Percentiles rank a stretch among this genome's conserved stretches.
Conservation (phyloP, 163 green algal genomes). For the Picocystis sp. region DNA sequence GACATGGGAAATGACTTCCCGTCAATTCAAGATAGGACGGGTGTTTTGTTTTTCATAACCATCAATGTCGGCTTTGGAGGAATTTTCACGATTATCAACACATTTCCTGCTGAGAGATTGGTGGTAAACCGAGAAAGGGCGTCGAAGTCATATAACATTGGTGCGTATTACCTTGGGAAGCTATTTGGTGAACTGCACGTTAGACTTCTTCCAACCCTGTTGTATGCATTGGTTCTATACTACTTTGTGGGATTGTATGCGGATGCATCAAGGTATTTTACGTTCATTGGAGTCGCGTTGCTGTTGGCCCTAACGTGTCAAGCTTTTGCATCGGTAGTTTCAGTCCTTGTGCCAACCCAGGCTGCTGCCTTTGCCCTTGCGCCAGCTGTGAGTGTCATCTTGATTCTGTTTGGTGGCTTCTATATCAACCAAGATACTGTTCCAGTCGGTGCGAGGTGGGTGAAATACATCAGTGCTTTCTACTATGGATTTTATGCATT, state of each 20-base stretch:
- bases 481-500: conserved; percentile 33
- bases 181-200: conserved; percentile 28
- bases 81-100: conserved; percentile 22
- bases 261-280: conserved; percentile 22
- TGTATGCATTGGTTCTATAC: conserved; percentile 28
- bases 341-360: conserved; percentile 14
- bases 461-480: conserved; percentile 33
- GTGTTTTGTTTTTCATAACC: conserved; percentile 20
- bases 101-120: conserved; percentile 21
- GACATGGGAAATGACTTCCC: conserved; percentile 15
- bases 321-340: conserved; percentile 13
- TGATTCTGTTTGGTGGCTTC: conserved; percentile 24
- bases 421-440: conserved; percentile 22
- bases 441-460: conserved; percentile 17
- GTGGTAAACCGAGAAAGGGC: conserved; percentile 27
- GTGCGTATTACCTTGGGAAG: conserved; percentile 26
- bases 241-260: conserved; percentile 20
- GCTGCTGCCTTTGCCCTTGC: conserved; percentile 14
- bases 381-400: conserved; percentile 20
- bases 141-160: conserved; percentile 22
- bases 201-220: conserved; percentile 16
- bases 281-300: conserved; percentile 15
- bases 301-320: conserved; percentile 7
- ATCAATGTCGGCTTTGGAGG: conserved; percentile 18
- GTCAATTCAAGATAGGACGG: conserved; percentile 18